phyloP scores from a whole-genome alignment of 805 yeast genomes.

The Candida chauliodis region DNA sequence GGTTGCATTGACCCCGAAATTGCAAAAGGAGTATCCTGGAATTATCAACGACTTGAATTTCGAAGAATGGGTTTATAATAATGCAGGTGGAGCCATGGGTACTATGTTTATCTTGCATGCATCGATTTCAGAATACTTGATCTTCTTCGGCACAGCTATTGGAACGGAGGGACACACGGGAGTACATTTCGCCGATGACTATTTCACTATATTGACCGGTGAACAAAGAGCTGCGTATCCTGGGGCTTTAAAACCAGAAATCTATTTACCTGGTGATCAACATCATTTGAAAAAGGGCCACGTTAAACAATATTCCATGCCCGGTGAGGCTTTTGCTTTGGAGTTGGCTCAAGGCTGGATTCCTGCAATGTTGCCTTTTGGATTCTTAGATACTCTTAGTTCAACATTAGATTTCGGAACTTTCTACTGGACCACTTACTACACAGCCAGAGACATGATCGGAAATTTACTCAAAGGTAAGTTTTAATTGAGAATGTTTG shows the following conservation, averaged over 20 bases:
- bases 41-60: slow-evolving; percentile 65
- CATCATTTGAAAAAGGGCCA: slow-evolving; percentile 74
- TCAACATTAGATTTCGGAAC: slow-evolving; percentile 79
- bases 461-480: slow-evolving; percentile 68
- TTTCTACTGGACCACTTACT: slow-evolving; percentile 61
- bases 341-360: slow-evolving; percentile 99
- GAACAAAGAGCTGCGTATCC: slow-evolving; percentile 71
- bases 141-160: slow-evolving; percentile 86
- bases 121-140: slow-evolving; percentile 86
- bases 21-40: slow-evolving; percentile 68
- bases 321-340: slow-evolving; percentile 76
- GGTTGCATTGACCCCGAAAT: slow-evolving; percentile 53
- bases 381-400: slow-evolving; percentile 73
- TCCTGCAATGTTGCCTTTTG: slow-evolving; percentile 97
- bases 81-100: slow-evolving; percentile 99
- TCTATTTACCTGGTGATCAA: slow-evolving; percentile 83
- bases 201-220: slow-evolving; percentile 86
- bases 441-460: slow-evolving; percentile 78
- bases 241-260: slow-evolving; percentile 57
- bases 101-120: slow-evolving; percentile 94
- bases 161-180: slow-evolving; percentile 98
- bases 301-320: slow-evolving; percentile 85
- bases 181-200: slow-evolving; percentile 95
- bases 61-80: slow-evolving; percentile 93
- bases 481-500: no score